A percentile compares a stretch with the other conserved stretches of the same genome.
Evolutionary conservation across 495 filamentous ascomycete genomes (phyloP).

Genomic region (Hypoxylon rickii): DNA sequence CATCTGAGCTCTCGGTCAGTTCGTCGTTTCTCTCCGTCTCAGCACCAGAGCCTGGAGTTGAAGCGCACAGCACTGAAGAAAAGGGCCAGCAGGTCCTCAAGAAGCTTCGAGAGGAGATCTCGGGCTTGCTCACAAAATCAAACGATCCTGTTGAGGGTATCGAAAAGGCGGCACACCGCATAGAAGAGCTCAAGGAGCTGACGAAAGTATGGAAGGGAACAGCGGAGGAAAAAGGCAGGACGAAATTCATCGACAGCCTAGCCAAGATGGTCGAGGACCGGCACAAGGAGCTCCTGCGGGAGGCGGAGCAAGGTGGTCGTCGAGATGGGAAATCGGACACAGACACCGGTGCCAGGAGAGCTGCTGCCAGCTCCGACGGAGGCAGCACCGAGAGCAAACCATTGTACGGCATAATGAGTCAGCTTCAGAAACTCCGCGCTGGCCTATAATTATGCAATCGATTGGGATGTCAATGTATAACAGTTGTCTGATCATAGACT

Average conservation of each 20-base stretch:
- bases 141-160: constrained; percentile 58
- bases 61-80: constrained; percentile 69
- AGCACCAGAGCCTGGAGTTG: constrained; percentile 67
- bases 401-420: constrained; percentile 75
- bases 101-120: constrained; percentile 71
- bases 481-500: background rate
- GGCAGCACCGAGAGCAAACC: constrained; percentile 42
- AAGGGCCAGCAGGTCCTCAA: constrained; percentile 76
- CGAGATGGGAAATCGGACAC: constrained; percentile 34
- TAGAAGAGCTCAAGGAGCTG: constrained; percentile 74
- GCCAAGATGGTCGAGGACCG: constrained; percentile 64
- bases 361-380: constrained; percentile 33
- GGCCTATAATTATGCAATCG: constrained; percentile 60
- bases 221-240: constrained; percentile 84
- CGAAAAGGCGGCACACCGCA: constrained; percentile 69
- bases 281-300: constrained; percentile 58
- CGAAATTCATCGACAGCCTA: constrained; percentile 79
- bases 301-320: constrained; percentile 48
- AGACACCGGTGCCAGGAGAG: constrained; percentile 34
- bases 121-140: constrained; percentile 62
- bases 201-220: constrained; percentile 88
- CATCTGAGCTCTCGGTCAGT: constrained; percentile 71
- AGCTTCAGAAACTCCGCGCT: constrained; percentile 76
- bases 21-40: constrained; percentile 84
- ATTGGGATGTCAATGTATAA: background rate